phyloP scores from a whole-genome alignment of 2,329 filamentous ascomycete genomes.

The Exophiala dermatitidis region DNA sequence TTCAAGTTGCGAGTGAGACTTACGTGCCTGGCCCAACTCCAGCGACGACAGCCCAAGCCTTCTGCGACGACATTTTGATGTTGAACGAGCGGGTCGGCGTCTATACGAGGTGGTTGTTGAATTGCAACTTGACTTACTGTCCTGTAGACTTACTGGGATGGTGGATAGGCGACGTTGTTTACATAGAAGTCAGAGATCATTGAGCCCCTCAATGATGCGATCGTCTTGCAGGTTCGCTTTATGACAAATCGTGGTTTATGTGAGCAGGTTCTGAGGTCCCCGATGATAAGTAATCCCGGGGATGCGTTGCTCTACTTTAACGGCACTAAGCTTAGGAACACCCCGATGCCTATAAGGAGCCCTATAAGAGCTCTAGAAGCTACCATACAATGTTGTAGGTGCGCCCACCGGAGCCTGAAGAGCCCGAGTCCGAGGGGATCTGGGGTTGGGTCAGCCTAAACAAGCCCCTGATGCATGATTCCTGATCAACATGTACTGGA shows the following conservation, averaged over 20 bases:
- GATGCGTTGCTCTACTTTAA: background rate
- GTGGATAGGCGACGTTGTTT: background rate
- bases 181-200: slow-evolving; percentile 2
- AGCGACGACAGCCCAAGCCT: slow-evolving; percentile 41
- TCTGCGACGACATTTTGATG: slow-evolving; percentile 27
- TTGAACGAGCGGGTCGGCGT: background rate
- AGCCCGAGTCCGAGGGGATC: too few species aligned
- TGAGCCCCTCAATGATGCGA: slow-evolving; percentile 23
- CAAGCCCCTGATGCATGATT: too few species aligned
- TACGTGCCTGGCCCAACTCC: slow-evolving; percentile 42
- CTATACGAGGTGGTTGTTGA: too few species aligned
- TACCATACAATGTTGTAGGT: too few species aligned
- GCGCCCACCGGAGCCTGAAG: too few species aligned
- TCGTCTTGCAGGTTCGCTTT: slow-evolving; percentile 10
- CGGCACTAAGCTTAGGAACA: background rate
- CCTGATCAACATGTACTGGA: too few species aligned
- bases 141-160: too few species aligned
- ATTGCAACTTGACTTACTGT: too few species aligned
- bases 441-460: too few species aligned
- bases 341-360: background rate
- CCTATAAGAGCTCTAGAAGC: too few species aligned
- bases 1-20: slow-evolving; percentile 2
- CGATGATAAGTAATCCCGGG: slow-evolving; percentile 18
- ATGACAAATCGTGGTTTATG: slow-evolving; percentile 12
- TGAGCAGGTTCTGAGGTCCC: background rate